A percentile compares a stretch with the other conserved stretches of the same genome.
phyloP scores from a whole-genome alignment of 306 rosid genomes.

The Oemleria cerasiformis region DNA sequence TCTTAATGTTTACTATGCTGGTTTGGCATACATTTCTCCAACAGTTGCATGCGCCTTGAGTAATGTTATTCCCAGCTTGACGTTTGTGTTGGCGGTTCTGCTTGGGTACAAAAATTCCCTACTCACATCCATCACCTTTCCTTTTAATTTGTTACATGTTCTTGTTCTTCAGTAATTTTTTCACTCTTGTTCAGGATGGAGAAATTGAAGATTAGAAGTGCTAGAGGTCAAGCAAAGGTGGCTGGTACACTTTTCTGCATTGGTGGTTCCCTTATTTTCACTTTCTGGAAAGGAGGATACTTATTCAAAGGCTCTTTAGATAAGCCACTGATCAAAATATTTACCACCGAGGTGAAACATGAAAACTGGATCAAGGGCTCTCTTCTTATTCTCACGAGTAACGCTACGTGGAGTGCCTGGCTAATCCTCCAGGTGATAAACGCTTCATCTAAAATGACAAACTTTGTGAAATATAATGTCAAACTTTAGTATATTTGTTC shows the following conservation, averaged over 20 bases:
- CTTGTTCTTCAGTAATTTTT: background rate
- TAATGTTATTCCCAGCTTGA: too few relatives aligned
- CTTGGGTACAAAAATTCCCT: too few relatives aligned
- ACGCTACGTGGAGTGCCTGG: conserved; percentile 38
- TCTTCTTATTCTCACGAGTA: conserved; percentile 27
- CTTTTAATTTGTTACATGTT: too few relatives aligned
- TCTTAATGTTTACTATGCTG: background rate
- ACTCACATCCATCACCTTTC: too few relatives aligned
- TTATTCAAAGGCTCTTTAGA: conserved; percentile 17
- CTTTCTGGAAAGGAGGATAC: conserved; percentile 37
- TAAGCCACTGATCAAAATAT: conserved; percentile 23
- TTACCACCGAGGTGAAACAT: conserved; percentile 3
- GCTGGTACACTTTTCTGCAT: conserved; percentile 35
- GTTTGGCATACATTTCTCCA: background rate
- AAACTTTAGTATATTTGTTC: background rate
- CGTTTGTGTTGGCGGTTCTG: too few relatives aligned
- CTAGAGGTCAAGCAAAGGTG: conserved; percentile 36
- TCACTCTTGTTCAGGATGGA: conserved; percentile 31
- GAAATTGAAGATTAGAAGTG: conserved; percentile 30
- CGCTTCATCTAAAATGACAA: background rate
- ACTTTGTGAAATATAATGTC: background rate
- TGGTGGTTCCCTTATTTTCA: conserved; percentile 34
- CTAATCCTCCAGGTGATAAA: conserved; percentile 40
- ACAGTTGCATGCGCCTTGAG: too few relatives aligned
- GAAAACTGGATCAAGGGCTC: conserved; percentile 42